phyloP scores from a whole-genome alignment of 2,329 filamentous ascomycete species.

The Epichloe amarillans region DNA sequence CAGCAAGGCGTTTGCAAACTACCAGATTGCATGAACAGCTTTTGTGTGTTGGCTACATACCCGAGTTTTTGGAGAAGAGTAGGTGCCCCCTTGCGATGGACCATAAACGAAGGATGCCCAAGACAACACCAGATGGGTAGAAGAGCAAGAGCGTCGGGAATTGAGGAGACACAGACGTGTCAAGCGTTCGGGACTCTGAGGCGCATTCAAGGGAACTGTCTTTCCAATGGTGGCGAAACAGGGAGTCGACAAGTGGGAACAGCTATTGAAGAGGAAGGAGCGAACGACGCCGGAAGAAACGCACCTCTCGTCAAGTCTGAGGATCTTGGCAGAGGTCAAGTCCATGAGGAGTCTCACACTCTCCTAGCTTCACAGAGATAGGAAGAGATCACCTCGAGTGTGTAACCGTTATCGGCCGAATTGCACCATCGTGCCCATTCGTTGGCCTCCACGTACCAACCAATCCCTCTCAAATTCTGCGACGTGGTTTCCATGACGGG shows the following conservation, averaged over 20 bases:
- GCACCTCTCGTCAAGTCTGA: background rate
- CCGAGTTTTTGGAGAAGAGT: slow-evolving; percentile 1
- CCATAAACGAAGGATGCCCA: background rate
- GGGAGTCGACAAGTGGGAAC: background rate
- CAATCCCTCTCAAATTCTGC: background rate
- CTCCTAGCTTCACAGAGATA: background rate
- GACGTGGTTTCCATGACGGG: background rate
- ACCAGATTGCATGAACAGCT: background rate
- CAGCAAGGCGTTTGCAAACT: slow-evolving; percentile 1
- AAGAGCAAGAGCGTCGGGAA: background rate
- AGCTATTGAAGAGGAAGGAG: background rate
- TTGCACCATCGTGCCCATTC: background rate
- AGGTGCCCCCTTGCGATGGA: background rate
- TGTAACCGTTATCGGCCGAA: background rate
- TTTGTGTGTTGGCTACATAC: background rate
- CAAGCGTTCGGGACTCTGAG: background rate
- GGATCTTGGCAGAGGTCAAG: background rate
- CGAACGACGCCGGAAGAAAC: background rate
- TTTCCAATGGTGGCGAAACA: background rate
- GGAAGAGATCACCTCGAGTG: background rate
- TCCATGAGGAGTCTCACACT: background rate
- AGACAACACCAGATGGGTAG: background rate
- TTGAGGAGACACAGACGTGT: background rate
- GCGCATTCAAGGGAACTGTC: background rate
- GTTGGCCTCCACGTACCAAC: background rate